Base-by-base conservation (phyloP, 2,329 filamentous ascomycete species). In the Hansfordia pulvinata region DNA sequence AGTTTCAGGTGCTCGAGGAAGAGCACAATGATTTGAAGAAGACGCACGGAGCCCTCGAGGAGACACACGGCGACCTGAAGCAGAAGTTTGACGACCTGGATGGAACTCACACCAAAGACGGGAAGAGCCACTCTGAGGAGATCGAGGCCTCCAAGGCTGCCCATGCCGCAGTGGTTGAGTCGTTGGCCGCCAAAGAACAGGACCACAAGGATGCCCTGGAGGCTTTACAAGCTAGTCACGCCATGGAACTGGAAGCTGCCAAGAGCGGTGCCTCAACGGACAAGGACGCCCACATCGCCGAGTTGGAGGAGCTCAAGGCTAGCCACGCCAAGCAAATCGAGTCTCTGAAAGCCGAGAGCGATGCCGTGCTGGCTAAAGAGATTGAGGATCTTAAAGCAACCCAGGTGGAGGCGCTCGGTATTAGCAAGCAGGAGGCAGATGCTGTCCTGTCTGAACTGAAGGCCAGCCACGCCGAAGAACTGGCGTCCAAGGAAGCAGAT, bases 1-100 rank as follows among this genome's bases (percentile, higher is more conserved):
- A 74, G 47, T 76, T 68, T 33, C 61, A 72, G 31, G 65, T 69
- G 19, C 58, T 77, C 5, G 68, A 75, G 42, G 47, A 46, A 5
- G 62, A 73, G 44, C 64, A 76, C 44, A 56, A 54, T 8, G 65
- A 69, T 20, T 36, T 54, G 15, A 46, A 52, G 33, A 35, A 48
- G 8, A 43, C 49, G 6, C 51, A 51, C 21, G 35, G 42, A 2
- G 23, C 16, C 20, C 58, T 77, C 6, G 68, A 75, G 42, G 47
- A 46, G 5, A 62, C 72, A 44, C 64, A 76, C 44, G 55, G 54
- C 9, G 65, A 69, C 20, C 35, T 54, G 8, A 40, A 47, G 35
- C 20, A 34, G 2, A 41, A 46, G 25, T 39, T 38, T 20, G 43
- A 45, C 9, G 42, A 44, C 23, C 30, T 48, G 9, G 38, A 35